Evolutionary conservation across 139 green algal species (phyloP).

Genomic region (Chlorella sorokiniana): DNA sequence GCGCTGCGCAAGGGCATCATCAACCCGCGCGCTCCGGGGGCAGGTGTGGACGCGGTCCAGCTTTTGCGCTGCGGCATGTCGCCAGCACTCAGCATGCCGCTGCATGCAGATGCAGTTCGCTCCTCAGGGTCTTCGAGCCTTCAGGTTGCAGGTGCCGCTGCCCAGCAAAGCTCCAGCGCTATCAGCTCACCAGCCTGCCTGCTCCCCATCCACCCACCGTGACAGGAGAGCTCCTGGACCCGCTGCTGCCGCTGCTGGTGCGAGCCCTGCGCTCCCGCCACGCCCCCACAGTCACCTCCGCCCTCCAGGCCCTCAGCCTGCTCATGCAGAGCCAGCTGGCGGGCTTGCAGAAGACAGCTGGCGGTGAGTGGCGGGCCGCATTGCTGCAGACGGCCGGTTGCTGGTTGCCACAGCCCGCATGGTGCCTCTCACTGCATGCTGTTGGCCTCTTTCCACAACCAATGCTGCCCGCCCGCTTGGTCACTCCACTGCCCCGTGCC

Average conservation of each 20-base stretch:
- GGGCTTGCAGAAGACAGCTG: constrained; percentile 20
- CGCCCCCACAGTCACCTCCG: constrained; percentile 48
- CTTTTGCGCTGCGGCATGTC: not conserved
- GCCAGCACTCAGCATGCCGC: too few species aligned
- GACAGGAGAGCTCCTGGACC: constrained; percentile 62
- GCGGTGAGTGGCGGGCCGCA: not conserved
- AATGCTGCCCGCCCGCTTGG: not conserved
- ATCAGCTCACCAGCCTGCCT: not conserved
- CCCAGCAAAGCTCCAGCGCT: not conserved
- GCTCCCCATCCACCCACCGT: not conserved
- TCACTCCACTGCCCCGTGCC: not conserved
- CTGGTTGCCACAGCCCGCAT: too few species aligned
- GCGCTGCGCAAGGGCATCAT: constrained; percentile 59
- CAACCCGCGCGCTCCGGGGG: constrained; percentile 31
- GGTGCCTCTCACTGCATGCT: not conserved
- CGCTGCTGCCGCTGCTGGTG: constrained; percentile 76
- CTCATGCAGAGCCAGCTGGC: constrained; percentile 64
- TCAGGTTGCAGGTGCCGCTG: not conserved
- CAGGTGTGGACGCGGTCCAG: not conserved
- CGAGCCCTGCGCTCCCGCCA: constrained; percentile 59
- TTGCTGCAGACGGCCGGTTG: too few species aligned
- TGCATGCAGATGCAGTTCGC: too few species aligned
- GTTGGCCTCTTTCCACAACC: too few species aligned
- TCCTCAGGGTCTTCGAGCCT: too few species aligned
- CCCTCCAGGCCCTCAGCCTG: constrained; percentile 62